Evolutionary conservation across 1,284 basidiomycete genomes (phyloP), one percentile per base, ranked within the genome.

Genomic region (Apiotrichum veenhuisii): DNA sequence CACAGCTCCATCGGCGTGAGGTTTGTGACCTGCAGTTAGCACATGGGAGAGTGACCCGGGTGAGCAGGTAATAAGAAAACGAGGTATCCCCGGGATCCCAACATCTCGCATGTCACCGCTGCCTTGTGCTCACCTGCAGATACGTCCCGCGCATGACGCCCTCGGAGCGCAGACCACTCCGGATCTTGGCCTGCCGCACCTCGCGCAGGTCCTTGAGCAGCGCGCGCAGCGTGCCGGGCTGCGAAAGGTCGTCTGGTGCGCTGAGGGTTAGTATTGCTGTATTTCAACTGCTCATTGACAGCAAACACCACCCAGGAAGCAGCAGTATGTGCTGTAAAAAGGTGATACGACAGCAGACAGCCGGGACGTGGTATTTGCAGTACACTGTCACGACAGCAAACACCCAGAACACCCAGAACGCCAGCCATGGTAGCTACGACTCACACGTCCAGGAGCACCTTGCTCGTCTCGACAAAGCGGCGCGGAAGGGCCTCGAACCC

Each of bases 131-230:
- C 73, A 92, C 92, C 77, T 87, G 87, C 22, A 96, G 81, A 63
- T 83, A 81, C 2, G 73, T 72, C 2, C 77, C 72, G 52, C 69
- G 63, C 68, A 77, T 72, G 22, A 76, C 75, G 18, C 72, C 74
- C 71, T 88, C 87, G 65, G 87, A 71, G 85, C 84, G 76, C 86
- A 98, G 79, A 80, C 93, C 92, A 45, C 87, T 84, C 58, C 93
- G 80, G 76, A 89, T 87, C 74, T 98, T 98, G 27, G 91, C 87
- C 74, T 98, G 95, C 44, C 95, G 83, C 18, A 89, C 89, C 78
- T 98, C 94, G 18, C 92, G 87, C 34, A 98, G 82, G 72, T 97
- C 93, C 75, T 98, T 95, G 41, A 98, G 82, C 3, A 98, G 76
- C 2, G 86, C 85, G 1, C 91, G 84, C 18, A 98, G 80, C 62